Percentiles rank a stretch among this genome's conserved stretches.
Conservation (phyloP, 2,329 filamentous ascomycete genomes). For the Periconia sp. region DNA sequence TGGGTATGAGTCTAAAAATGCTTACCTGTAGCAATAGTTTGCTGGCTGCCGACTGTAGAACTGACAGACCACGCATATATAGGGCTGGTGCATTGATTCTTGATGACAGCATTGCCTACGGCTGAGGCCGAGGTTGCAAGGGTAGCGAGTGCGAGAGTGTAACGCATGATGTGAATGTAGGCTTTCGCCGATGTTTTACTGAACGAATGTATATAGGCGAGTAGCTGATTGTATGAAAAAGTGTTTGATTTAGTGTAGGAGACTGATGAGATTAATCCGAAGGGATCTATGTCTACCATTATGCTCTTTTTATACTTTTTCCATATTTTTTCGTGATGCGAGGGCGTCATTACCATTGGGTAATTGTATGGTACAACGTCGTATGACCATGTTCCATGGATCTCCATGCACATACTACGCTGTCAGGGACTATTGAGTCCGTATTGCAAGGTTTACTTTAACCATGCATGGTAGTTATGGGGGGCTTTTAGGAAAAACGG, state of each 20-base stretch:
- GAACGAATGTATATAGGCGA: not conserved
- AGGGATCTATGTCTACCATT: not conserved
- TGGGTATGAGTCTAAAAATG: not conserved
- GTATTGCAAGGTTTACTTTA: not conserved
- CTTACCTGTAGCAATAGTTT: constrained; percentile 21
- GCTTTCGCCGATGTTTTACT: not conserved
- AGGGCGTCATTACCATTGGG: not conserved
- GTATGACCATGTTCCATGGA: not conserved
- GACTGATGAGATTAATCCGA: not conserved
- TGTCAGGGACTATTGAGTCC: not conserved
- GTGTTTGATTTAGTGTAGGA: not conserved
- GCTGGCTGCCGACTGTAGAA: constrained; percentile 16
- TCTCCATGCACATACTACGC: not conserved
- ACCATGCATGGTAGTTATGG: not conserved
- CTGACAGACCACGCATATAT: constrained; percentile 33
- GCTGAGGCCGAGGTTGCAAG: constrained; percentile 22
- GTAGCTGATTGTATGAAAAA: not conserved
- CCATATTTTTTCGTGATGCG: not conserved
- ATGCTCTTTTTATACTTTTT: not conserved
- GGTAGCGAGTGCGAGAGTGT: constrained; percentile 14
- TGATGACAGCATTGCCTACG: constrained; percentile 27
- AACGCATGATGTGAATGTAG: constrained; percentile 14
- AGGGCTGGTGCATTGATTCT: constrained; percentile 22
- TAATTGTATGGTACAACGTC: not conserved
- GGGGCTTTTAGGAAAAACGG: not conserved